These are phyloP conservation scores for Fraxinus floribunda DNA, from an alignment of 305 asterid species.

Conservation along the genomic window DNA sequence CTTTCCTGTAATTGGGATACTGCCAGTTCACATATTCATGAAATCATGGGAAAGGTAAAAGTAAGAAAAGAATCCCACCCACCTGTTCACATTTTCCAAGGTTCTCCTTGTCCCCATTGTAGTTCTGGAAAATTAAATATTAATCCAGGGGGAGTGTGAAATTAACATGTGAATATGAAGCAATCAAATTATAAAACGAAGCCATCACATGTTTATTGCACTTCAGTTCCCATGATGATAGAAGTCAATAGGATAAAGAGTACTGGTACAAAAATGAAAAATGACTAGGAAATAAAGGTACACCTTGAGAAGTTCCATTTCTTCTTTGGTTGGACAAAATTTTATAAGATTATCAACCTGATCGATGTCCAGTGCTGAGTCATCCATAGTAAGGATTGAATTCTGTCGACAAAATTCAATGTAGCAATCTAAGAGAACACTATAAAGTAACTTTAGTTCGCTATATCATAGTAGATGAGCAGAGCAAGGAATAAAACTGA, in stretches of 20 bases:
- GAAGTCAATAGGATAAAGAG: neutral
- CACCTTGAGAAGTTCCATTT: conserved; percentile 77
- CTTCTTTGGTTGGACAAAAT: conserved; percentile 90
- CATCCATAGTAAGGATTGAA: conserved; percentile 75
- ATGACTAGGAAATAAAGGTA: conserved; percentile 12
- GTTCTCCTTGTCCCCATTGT: conserved; percentile 69
- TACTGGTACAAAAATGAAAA: neutral
- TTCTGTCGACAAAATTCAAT: conserved; percentile 41
- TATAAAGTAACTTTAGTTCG: neutral
- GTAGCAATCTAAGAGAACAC: conserved; percentile 12
- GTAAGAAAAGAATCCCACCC: conserved; percentile 11
- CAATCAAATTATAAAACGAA: neutral
- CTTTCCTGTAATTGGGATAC: neutral
- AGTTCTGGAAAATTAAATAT: conserved; percentile 51
- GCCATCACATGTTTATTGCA: neutral
- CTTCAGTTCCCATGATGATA: neutral
- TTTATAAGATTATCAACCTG: conserved; percentile 87
- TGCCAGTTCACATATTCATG: conserved; percentile 10
- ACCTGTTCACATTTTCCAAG: conserved; percentile 95
- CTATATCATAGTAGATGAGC: neutral
- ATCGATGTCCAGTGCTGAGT: conserved; percentile 70
- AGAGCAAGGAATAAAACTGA: neutral
- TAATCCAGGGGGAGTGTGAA: conserved; percentile 27
- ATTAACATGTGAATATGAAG: conserved; percentile 6
- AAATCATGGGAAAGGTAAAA: conserved; percentile 5